Base-by-base conservation (phyloP, 164 flowering plant species). In the Malania oleifera region DNA sequence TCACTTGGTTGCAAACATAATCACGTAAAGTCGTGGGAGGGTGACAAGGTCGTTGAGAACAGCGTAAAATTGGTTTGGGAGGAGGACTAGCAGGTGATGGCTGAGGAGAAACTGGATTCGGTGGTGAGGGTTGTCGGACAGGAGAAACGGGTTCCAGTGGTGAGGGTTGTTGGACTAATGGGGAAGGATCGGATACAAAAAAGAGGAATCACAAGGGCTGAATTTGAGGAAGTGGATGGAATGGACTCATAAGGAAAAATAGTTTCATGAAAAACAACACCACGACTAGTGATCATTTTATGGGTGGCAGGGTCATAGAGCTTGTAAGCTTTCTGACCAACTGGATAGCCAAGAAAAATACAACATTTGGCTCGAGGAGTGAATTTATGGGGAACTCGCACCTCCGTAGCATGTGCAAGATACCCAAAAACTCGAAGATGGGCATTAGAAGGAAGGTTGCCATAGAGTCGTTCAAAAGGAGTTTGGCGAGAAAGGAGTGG, bases 311-410 rank as follows among this genome's bases (percentile, higher is more conserved):
- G 14, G 29, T 50, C 34, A 50, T 50, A 50, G 11, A 50, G 54
- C 14, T 50, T 50, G 29, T 50, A 50, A 50, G 54, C 54, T 25
- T 50, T 50, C 11, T 50, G 54, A 24, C 54, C 28, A 50, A 50
- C 13, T 1, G 17, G 54, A 24, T 50, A 50, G 29, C 29, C 54
- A 50, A 50, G 34, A 50, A 50, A 50, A 50, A 50, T 24, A 50
- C 54, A 50, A 2, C 31, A 13, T 50, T 23, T 50, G 18, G 34
- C 34, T n/a, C n/a, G n/a, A n/a, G n/a, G n/a, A n/a, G n/a, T n/a
- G n/a, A n/a, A n/a, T n/a, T 47, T 47, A 19, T 14, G 52, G 24
- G 52, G 24, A 13, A 47, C 52, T 2, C 18, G 24, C 7, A 47
- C 52, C 11, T 7, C 14, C 11, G 52, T 47, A 47, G 52, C 52